A percentile compares a stretch with the other conserved stretches of the same genome.
Evolutionary conservation across 768 basidiomycete species (phyloP).

Genomic region (Trametes cinnabarina): DNA sequence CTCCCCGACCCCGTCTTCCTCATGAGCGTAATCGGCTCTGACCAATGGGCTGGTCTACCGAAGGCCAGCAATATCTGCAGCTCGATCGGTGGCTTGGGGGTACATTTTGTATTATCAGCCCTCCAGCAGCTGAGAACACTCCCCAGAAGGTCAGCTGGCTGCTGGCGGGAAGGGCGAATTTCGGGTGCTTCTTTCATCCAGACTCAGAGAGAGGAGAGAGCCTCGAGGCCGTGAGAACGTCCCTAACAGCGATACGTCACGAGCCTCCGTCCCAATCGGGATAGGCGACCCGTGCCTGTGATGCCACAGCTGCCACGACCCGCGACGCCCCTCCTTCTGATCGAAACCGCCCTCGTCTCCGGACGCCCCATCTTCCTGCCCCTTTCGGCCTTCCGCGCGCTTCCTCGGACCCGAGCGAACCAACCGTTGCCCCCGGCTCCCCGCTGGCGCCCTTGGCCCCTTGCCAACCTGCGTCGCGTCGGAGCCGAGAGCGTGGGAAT

Average conservation of each 20-base stretch:
- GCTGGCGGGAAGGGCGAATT: no score
- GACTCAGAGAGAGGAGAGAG: not conserved
- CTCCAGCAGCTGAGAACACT: no score
- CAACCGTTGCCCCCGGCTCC: not conserved
- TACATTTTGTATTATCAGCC: no score
- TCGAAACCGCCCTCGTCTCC: conserved; percentile 8
- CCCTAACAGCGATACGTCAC: not conserved
- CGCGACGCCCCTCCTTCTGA: not conserved
- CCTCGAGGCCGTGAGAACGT: not conserved
- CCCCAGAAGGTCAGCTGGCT: no score
- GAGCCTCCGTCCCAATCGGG: not conserved
- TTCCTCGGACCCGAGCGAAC: conserved; percentile 9
- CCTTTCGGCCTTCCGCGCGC: not conserved
- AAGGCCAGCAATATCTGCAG: no score
- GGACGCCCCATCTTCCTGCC: not conserved
- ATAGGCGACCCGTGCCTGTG: not conserved
- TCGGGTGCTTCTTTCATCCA: no score
- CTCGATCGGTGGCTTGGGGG: no score
- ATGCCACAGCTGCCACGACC: not conserved
- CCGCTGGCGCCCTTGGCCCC: not conserved
- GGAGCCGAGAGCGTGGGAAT: conserved; percentile 22
- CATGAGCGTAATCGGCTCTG: no score
- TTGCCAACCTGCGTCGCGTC: not conserved
- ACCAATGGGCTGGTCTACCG: no score
- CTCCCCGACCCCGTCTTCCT: no score